phyloP scores from a whole-genome alignment of 2,329 filamentous ascomycete species.

The Cordyceps cicadae region DNA sequence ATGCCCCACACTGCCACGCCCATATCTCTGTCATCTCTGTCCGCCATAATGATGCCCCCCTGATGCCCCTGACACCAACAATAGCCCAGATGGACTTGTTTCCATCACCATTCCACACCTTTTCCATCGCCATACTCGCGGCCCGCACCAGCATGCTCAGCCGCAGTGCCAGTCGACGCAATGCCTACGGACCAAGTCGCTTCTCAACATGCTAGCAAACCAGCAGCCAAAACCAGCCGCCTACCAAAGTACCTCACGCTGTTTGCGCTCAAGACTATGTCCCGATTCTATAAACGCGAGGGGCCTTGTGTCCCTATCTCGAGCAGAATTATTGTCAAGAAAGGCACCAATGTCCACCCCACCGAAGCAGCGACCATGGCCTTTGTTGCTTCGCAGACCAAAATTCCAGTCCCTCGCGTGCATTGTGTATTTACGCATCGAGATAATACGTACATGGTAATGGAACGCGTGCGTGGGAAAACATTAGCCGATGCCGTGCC shows the following conservation, averaged over 20 bases:
- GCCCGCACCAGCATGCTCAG: too few relatives aligned
- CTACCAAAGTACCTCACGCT: neutral
- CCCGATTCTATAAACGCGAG: neutral
- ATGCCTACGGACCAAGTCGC: neutral
- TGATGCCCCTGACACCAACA: too few relatives aligned
- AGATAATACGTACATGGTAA: slow-evolving; percentile 20
- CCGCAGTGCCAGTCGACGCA: neutral
- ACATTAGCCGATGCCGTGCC: slow-evolving; percentile 16
- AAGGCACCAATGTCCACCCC: slow-evolving; percentile 11
- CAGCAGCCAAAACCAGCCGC: neutral
- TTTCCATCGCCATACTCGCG: too few relatives aligned
- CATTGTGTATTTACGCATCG: slow-evolving; percentile 17
- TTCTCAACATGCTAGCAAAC: neutral
- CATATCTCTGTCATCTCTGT: too few relatives aligned
- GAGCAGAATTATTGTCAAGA: neutral
- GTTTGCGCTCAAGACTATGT: slow-evolving; percentile 1
- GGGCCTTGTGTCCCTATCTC: slow-evolving; percentile 8
- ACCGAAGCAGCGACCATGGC: slow-evolving; percentile 23
- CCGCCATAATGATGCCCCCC: too few relatives aligned
- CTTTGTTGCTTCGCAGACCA: slow-evolving; percentile 21
- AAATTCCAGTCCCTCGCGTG: slow-evolving; percentile 22
- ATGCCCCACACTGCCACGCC: too few relatives aligned
- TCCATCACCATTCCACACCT: too few relatives aligned
- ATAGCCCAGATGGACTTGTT: too few relatives aligned
- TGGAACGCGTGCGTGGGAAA: slow-evolving; percentile 19